phyloP scores from a whole-genome alignment of 139 green algal genomes.

The Trebouxia sp. region DNA sequence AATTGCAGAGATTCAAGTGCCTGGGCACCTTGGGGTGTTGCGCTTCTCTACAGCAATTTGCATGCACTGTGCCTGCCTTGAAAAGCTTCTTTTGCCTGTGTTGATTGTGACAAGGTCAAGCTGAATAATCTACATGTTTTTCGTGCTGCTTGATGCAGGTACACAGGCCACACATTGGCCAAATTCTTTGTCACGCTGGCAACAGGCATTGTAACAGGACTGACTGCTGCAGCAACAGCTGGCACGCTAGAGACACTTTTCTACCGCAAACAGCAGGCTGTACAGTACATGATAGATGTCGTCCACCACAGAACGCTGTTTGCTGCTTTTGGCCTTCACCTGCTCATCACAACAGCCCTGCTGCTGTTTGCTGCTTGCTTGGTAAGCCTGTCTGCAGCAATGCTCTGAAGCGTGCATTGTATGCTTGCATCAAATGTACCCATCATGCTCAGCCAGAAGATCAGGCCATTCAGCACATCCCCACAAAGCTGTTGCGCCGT shows the following conservation, averaged over 20 bases:
- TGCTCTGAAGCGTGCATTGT: background rate
- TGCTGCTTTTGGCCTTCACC: constrained; percentile 15
- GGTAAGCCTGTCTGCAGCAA: background rate
- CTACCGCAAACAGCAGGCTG: background rate
- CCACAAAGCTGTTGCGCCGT: too few species aligned
- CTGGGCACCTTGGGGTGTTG: too few species aligned
- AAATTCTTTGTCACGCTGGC: constrained; percentile 6
- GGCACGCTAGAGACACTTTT: background rate
- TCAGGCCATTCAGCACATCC: too few species aligned
- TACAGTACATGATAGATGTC: background rate
- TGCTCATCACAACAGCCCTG: constrained; percentile 1
- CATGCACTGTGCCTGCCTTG: background rate
- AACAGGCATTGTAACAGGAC: background rate
- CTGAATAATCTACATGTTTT: too few species aligned
- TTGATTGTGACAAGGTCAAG: too few species aligned
- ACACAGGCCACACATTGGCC: constrained; percentile 12
- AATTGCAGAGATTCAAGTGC: too few species aligned
- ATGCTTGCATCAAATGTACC: background rate
- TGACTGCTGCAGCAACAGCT: background rate
- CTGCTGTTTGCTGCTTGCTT: constrained; percentile 22
- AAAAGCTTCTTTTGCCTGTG: too few species aligned
- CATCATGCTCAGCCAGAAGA: too few species aligned
- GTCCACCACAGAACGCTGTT: background rate
- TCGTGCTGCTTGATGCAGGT: background rate
- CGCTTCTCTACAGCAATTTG: too few species aligned